These are phyloP conservation scores for Carallia brachiata DNA, from an alignment of 345 rosid species.

Conservation along the genomic window DNA sequence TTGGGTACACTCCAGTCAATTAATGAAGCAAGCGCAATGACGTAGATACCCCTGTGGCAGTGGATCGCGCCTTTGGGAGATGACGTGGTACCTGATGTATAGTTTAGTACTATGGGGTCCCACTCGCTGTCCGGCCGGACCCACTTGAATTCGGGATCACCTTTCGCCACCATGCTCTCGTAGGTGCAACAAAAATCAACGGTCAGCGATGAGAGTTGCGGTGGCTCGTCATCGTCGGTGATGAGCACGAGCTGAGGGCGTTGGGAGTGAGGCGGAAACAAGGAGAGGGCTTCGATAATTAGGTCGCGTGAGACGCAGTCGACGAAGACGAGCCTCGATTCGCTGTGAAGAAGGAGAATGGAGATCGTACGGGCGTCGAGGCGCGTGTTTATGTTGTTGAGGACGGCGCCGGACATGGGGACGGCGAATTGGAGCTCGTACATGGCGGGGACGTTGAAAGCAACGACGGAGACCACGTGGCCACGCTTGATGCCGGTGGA, in stretches of 20 bases:
- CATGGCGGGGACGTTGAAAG: slow-evolving; percentile 22
- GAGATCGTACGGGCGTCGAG: slow-evolving; percentile 29
- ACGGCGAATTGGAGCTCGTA: slow-evolving; percentile 31
- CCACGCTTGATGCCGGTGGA: slow-evolving; percentile 13
- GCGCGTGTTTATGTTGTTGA: slow-evolving; percentile 23
- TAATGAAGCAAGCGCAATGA: slow-evolving; percentile 1
- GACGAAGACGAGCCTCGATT: slow-evolving; percentile 21
- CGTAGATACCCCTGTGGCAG: slow-evolving; percentile 15
- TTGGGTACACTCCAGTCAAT: slow-evolving; percentile 20
- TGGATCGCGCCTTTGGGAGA: slow-evolving; percentile 24
- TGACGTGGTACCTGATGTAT: slow-evolving; percentile 26
- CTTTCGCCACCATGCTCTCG: slow-evolving; percentile 11
- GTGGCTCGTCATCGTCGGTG: slow-evolving; percentile 1
- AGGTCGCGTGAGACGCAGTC: slow-evolving; percentile 8
- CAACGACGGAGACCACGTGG: slow-evolving; percentile 23
- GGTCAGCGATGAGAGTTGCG: not conserved
- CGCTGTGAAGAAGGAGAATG: slow-evolving; percentile 21
- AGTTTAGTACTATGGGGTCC: slow-evolving; percentile 19
- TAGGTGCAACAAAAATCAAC: slow-evolving; percentile 13
- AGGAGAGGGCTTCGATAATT: slow-evolving; percentile 11
- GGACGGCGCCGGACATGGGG: slow-evolving; percentile 25
- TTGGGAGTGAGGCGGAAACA: not conserved
- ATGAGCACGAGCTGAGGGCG: slow-evolving; percentile 18
- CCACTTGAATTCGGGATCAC: slow-evolving; percentile 20
- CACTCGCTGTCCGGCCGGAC: slow-evolving; percentile 15